Evolutionary conservation across 2,329 filamentous ascomycete species (phyloP).

Genomic region (Talaromyces sp.): DNA sequence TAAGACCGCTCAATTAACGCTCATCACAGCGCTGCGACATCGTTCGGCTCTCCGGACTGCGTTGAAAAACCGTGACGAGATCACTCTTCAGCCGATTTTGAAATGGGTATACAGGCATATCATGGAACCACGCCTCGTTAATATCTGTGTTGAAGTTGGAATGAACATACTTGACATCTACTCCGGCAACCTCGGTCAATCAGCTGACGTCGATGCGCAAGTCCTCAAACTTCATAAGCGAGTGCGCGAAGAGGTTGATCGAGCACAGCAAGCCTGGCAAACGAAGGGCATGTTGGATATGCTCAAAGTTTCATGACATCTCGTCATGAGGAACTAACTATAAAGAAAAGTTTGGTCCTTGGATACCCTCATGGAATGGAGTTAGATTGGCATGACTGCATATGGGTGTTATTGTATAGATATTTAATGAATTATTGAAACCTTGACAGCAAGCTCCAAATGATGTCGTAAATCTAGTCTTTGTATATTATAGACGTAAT

Average conservation of each 20-base stretch:
- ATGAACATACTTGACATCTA: conserved; percentile 85
- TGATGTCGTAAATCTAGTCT: background rate
- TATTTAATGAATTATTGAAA: background rate
- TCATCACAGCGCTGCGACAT: conserved; percentile 81
- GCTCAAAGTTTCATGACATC: conserved; percentile 41
- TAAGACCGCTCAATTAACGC: conserved; percentile 65
- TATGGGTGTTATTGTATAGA: conserved; percentile 8
- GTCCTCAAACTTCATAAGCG: conserved; percentile 66
- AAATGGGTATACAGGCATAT: conserved; percentile 80
- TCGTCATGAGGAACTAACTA: background rate
- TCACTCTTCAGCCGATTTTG: conserved; percentile 75
- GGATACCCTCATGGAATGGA: conserved; percentile 18
- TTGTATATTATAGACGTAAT: background rate
- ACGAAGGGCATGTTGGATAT: conserved; percentile 87
- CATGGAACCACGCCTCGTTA: conserved; percentile 75
- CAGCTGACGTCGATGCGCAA: conserved; percentile 66
- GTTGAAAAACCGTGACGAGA: conserved; percentile 75
- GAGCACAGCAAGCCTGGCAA: conserved; percentile 75
- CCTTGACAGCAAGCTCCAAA: background rate
- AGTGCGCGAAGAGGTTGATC: conserved; percentile 74
- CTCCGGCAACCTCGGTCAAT: conserved; percentile 71
- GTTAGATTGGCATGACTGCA: conserved; percentile 12
- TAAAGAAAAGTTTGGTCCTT: conserved; percentile 9
- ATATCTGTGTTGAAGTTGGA: conserved; percentile 76
- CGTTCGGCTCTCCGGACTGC: conserved; percentile 79